Evolutionary conservation across 1,284 basidiomycete species (phyloP).

Genomic region (Rhodotorula sp.): DNA sequence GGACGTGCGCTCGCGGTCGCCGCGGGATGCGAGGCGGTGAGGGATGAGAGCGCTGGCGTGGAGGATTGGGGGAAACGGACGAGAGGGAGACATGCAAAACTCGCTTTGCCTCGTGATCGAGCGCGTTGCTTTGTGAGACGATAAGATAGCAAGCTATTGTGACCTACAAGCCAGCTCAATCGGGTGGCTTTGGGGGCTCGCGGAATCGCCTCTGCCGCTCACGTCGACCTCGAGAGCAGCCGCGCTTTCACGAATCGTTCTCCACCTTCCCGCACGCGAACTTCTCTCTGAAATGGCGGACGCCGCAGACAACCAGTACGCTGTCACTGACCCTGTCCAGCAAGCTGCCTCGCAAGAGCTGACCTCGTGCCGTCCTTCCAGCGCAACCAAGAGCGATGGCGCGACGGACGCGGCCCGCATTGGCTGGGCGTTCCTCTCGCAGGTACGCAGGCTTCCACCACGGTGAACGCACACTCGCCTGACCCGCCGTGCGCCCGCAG

Average conservation of each 20-base stretch:
- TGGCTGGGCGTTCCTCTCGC: conserved; percentile 40
- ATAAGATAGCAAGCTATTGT: no score
- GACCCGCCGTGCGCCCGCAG: conserved; percentile 3
- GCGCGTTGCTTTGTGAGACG: no score
- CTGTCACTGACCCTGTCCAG: not conserved
- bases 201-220: not conserved
- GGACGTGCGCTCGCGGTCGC: not conserved
- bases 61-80: not conserved
- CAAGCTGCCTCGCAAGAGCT: not conserved
- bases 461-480: not conserved
- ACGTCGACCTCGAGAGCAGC: not conserved
- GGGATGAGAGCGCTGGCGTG: no score
- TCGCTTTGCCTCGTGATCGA: not conserved
- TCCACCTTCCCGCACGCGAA: not conserved
- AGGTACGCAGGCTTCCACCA: conserved; percentile 17
- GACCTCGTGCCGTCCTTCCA: not conserved
- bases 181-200: no score
- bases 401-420: conserved; percentile 31
- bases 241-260: not conserved
- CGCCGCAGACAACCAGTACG: conserved; percentile 20
- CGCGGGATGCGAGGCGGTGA: not conserved
- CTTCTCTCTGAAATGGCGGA: conserved; percentile 10
- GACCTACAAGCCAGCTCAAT: no score
- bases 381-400: conserved; percentile 4
- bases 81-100: not conserved